Base-by-base conservation (phyloP, 2,329 filamentous ascomycete genomes). In the Fusarium setosum region DNA sequence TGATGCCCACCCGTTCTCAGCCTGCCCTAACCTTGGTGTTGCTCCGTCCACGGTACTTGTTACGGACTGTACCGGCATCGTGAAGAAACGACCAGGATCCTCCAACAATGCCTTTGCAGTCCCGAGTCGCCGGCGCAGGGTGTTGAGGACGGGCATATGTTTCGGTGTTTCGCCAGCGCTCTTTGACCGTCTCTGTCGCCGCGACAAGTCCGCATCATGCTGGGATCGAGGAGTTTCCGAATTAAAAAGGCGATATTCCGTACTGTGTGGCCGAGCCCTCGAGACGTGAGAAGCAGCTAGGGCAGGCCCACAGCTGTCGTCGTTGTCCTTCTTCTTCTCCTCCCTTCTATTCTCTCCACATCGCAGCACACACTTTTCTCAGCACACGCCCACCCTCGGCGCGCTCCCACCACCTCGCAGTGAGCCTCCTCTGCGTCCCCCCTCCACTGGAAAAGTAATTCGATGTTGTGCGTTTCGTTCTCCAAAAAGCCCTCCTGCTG, bases 271-370 rank as follows among this genome's bases (percentile, higher is more conserved):
- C 56, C 58, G 56, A 49, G 45, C 31, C 41, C 41, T 45, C 41
- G 24, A 42, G 47, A 37, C 49, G 60, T 41, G 53, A 53, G 47
- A 62, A 49, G 56, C 61, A 56, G 54, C 61, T 68, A 68, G 65
- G 65, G 65, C 66, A 69, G 65, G 66, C 68, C 70, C 68, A 72
- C 70, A 59, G 52, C 49, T 44, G 29, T 65, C 64, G 53, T 59
- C 50, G 44, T 49, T 57, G 61, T 72, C 70, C 68, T 72, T 55
- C 57, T 61, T 53, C 55, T 72, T 72, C 70, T 72, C 66, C 70
- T 72, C 70, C 70, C 68, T 72, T 72, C 70, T 64, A 72, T 72
- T 62, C 69, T 68, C 67, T 63, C 69, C 69, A 72, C 69, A 71
- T 60, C 48, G 60, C 65, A 55, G 61, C 63, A 72, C 64, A 56